A percentile compares a stretch with the other conserved stretches of the same genome.
These are phyloP conservation scores for Amanita phalloides DNA, from an alignment of 768 basidiomycete genomes.

Conservation along the genomic window DNA sequence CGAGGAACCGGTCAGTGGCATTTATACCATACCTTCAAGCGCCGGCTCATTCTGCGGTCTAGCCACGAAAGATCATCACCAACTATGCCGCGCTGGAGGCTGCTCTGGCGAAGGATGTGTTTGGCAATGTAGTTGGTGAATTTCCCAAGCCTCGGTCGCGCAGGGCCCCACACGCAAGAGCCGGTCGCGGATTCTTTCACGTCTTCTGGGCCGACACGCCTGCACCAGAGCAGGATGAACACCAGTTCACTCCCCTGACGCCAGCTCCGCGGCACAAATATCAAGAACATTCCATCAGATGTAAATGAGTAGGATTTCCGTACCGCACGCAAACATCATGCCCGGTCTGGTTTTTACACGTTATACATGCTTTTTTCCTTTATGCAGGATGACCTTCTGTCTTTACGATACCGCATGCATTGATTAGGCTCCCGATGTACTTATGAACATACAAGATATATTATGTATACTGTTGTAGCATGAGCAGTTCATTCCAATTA, in stretches of 20 bases:
- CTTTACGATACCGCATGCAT: too few relatives aligned
- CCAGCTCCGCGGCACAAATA: neutral
- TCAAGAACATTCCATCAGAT: too few relatives aligned
- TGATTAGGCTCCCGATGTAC: too few relatives aligned
- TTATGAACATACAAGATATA: too few relatives aligned
- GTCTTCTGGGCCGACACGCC: neutral
- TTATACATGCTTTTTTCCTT: too few relatives aligned
- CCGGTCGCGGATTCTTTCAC: neutral
- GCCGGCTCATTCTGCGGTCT: neutral
- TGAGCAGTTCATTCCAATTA: neutral
- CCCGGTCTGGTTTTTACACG: too few relatives aligned
- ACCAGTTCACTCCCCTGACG: neutral
- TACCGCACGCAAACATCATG: too few relatives aligned
- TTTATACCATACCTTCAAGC: neutral
- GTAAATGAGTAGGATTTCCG: too few relatives aligned
- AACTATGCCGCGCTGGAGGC: conserved; percentile 1
- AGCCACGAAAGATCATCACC: neutral
- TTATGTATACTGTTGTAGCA: too few relatives aligned
- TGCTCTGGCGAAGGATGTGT: neutral
- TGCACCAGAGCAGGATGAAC: neutral
- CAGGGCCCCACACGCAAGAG: neutral
- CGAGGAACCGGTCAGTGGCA: neutral
- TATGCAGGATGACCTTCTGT: too few relatives aligned
- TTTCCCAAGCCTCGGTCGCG: neutral
- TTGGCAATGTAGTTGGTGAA: neutral